Percentiles rank a stretch among this genome's conserved stretches.
Evolutionary conservation across 371 early-diverging fungal genomes (phyloP).

Genomic region (Syncephalastrum sp.): DNA sequence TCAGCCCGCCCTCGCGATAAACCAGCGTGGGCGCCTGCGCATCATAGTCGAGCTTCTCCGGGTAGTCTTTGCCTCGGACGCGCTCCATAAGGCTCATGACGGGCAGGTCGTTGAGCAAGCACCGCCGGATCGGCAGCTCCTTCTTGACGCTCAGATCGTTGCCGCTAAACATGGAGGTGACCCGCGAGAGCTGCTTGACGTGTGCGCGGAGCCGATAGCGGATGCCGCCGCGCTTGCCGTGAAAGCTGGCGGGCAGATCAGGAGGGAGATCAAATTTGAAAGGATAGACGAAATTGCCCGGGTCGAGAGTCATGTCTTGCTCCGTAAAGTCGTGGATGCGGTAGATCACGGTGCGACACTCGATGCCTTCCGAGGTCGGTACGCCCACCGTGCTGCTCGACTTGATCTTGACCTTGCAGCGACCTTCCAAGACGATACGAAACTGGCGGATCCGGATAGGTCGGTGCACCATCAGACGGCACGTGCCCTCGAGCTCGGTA

Average conservation of each 20-base stretch:
- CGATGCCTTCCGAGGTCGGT: constrained; percentile 28
- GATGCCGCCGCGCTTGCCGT: constrained; percentile 42
- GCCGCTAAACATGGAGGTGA: constrained; percentile 21
- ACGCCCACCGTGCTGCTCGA: constrained; percentile 14
- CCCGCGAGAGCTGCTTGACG: constrained; percentile 24
- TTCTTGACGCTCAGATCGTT: constrained; percentile 27
- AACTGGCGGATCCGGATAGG: constrained; percentile 35
- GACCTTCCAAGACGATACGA: constrained; percentile 41
- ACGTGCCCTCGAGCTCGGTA: constrained; percentile 33
- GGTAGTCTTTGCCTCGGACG: constrained; percentile 29
- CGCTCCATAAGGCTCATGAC: constrained; percentile 22
- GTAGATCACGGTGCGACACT: constrained; percentile 32
- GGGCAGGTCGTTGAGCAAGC: constrained; percentile 29
- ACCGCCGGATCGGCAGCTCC: constrained; percentile 38
- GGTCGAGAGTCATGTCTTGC: constrained; percentile 14
- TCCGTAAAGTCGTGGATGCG: constrained; percentile 18
- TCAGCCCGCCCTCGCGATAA: constrained; percentile 48
- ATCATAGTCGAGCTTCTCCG: constrained; percentile 29
- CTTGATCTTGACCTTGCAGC: constrained; percentile 37
- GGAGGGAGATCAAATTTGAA: constrained; percentile 42
- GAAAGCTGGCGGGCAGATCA: constrained; percentile 38
- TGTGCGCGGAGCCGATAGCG: constrained; percentile 34
- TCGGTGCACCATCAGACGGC: constrained; percentile 27
- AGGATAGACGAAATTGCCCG: constrained; percentile 35
- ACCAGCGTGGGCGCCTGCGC: constrained; percentile 42